Base-by-base conservation (phyloP, 352 stramenopile genomes). In the Globisporangium paddicum region DNA sequence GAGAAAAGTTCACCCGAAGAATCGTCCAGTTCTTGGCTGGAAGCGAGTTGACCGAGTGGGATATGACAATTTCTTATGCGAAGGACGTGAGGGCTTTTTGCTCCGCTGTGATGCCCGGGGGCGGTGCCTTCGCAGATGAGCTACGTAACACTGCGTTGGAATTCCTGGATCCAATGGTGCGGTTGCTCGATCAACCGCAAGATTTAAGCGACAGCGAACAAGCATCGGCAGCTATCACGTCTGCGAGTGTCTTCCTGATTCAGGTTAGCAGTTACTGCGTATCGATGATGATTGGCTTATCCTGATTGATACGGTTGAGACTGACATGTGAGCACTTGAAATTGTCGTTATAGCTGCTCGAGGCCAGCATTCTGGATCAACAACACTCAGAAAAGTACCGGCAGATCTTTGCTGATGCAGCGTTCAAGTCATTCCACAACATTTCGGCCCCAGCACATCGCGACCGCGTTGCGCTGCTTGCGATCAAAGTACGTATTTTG, bases 1-100 rank as follows among this genome's bases (percentile, higher is more conserved):
- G 42, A 32, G 50, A 38, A 1, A 26, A 30, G 11, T 13, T 65
- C 19, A 3, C 45, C 16, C 16, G 35, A 26, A 50, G 51, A 38
- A 25, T 65, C 9, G 18, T 55, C 8, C 34, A 50, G 18, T 48
- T 58, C 25, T 16, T 65, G 10, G 42, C 49, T 30, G 44, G 47
- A 7, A 46, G 51, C 35, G 28, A 46, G 8, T 14, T 40, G 42
- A 34, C 56, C 52, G 34, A 49, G 10, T 72, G 50, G 65, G 46
- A 38, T 19, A 55, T 49, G 52, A 57, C 61, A 58, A 18, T 32
- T 49, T 48, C 41, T 14, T 26, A 37, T 26, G 51, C 69, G 46
- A 42, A 63, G 3, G 63, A 63, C 28, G 67, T 77, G 49, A 62
- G 66, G 51, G 32, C 50, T 23, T 79, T 77, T 53, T 75, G 68